phyloP scores from a whole-genome alignment of 2,329 filamentous ascomycete genomes.

The Venturia carpophila region DNA sequence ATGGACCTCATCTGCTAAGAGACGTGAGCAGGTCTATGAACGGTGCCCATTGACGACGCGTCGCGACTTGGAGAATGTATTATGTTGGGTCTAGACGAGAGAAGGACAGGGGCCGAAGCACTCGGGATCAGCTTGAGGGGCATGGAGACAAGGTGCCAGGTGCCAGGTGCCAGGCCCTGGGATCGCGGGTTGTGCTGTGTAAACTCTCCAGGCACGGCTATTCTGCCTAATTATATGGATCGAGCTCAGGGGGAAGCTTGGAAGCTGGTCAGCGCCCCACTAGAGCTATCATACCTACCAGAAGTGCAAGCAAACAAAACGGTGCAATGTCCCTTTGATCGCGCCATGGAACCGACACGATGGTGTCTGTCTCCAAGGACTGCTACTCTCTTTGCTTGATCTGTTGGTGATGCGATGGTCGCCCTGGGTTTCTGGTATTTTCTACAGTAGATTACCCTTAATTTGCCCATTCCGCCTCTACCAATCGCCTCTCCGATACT shows the following conservation, averaged over 20 bases:
- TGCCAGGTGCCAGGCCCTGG: not conserved
- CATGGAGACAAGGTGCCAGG: not conserved
- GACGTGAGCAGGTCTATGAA: not conserved
- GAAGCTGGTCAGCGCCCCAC: not conserved
- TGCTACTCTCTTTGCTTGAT: too few species aligned
- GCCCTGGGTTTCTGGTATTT: too few species aligned
- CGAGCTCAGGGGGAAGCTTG: constrained; percentile 1
- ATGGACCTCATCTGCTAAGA: constrained; percentile 13
- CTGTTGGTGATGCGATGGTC: too few species aligned
- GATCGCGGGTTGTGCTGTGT: not conserved
- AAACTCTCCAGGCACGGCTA: not conserved
- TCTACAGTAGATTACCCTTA: too few species aligned
- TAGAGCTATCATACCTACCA: not conserved
- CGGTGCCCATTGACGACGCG: not conserved
- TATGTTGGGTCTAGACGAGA: not conserved
- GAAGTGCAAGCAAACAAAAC: not conserved
- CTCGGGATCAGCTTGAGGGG: not conserved
- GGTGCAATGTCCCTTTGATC: too few species aligned
- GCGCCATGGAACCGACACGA: too few species aligned
- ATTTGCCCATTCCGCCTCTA: too few species aligned
- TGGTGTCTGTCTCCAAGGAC: too few species aligned
- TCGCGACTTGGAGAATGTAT: not conserved
- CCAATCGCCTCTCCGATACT: too few species aligned
- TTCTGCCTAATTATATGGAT: not conserved
- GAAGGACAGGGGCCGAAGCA: not conserved